Evolutionary conservation across 768 basidiomycete genomes (phyloP).

Genomic region (Strobilomyces confusus): DNA sequence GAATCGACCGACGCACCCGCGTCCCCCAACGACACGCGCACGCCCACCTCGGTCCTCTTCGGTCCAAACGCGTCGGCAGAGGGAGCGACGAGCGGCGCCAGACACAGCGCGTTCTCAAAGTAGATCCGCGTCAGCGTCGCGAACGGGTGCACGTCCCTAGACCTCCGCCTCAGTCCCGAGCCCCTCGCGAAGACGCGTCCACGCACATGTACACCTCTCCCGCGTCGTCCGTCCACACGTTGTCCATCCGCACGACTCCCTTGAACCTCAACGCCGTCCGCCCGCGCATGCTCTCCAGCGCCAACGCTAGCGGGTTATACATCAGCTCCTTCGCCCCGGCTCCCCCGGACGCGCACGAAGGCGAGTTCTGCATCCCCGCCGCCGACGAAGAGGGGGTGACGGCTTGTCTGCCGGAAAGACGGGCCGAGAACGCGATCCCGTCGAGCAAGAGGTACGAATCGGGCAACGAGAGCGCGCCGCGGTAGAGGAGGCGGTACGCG

Average conservation of each 20-base stretch:
- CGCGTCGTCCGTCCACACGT: constrained; percentile 58
- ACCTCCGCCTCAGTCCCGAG: not conserved
- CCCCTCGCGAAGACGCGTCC: constrained; percentile 1
- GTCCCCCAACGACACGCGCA: constrained; percentile 70
- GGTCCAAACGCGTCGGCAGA: constrained; percentile 18
- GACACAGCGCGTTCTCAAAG: constrained; percentile 68
- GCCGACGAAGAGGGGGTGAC: constrained; percentile 17
- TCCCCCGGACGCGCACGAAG: constrained; percentile 21
- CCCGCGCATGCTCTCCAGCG: constrained; percentile 78
- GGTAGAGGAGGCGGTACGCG: constrained; percentile 58
- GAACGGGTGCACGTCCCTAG: constrained; percentile 66
- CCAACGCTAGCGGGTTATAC: constrained; percentile 65
- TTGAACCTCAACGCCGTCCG: constrained; percentile 58
- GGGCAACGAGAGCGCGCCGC: constrained; percentile 68
- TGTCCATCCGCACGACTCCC: constrained; percentile 47
- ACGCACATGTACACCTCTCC: constrained; percentile 48
- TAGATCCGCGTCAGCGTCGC: constrained; percentile 60
- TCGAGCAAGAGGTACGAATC: constrained; percentile 71
- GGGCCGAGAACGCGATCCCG: constrained; percentile 64
- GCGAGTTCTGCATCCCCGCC: constrained; percentile 23
- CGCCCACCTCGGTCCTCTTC: constrained; percentile 47
- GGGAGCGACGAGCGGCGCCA: constrained; percentile 33
- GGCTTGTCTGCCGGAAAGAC: constrained; percentile 30
- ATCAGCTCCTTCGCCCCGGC: constrained; percentile 40
- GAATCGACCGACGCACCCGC: constrained; percentile 37